phyloP scores from a whole-genome alignment of 257 asterid genomes.

The Forsythia suspensa region DNA sequence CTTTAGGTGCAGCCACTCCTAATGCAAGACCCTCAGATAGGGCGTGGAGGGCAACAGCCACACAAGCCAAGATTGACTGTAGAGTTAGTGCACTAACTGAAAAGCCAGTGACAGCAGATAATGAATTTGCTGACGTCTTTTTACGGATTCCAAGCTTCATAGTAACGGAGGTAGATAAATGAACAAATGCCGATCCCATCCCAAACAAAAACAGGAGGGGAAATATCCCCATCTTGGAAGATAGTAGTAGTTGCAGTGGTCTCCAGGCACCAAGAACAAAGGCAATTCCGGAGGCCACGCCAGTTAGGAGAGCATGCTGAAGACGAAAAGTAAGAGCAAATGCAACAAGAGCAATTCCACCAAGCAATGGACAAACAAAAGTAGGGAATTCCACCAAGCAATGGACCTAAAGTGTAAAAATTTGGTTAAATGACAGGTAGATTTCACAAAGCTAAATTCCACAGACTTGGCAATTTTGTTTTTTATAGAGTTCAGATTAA shows the following conservation, averaged over 20 bases:
- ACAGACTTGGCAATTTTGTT: not conserved
- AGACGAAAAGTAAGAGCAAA: conserved; percentile 76
- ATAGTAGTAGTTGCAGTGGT: conserved; percentile 72
- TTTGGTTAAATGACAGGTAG: conserved; percentile 17
- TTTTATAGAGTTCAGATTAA: not conserved
- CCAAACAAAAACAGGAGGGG: conserved; percentile 59
- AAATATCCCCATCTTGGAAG: conserved; percentile 69
- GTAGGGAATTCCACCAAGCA: conserved; percentile 86
- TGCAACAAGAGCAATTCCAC: conserved; percentile 75
- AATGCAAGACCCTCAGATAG: conserved; percentile 90
- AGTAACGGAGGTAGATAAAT: conserved; percentile 44
- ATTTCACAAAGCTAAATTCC: not conserved
- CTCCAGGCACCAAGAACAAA: conserved; percentile 86
- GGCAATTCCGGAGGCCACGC: conserved; percentile 89
- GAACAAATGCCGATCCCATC: conserved; percentile 50
- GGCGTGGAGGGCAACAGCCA: conserved; percentile 79
- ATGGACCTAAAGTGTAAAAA: conserved; percentile 91
- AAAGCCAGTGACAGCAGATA: conserved; percentile 48
- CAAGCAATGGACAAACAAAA: conserved; percentile 86
- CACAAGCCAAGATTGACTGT: conserved; percentile 70
- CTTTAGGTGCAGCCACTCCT: conserved; percentile 98
- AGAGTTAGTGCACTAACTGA: conserved; percentile 77
- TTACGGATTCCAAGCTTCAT: conserved; percentile 60
- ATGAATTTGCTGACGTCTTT: conserved; percentile 54
- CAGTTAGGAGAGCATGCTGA: conserved; percentile 88